Base-by-base conservation (phyloP, 2,329 filamentous ascomycete genomes). In the Bipolaris gigantea region DNA sequence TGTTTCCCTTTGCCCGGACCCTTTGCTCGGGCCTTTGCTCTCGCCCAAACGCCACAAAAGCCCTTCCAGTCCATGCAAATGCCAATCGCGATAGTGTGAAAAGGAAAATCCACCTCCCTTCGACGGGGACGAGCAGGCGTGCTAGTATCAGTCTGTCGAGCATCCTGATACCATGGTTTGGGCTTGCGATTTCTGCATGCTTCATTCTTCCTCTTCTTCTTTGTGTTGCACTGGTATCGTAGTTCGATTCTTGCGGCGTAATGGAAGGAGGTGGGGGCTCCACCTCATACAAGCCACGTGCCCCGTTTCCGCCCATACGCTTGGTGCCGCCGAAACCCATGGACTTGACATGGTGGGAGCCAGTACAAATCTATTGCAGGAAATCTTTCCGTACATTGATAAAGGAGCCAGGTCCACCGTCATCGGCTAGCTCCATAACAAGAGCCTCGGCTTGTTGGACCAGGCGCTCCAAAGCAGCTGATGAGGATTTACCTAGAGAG, bases 391-490 rank as follows among this genome's bases (percentile, higher is more conserved):
- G 56, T 1, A 89, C 81, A 73, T 89, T 93, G 64, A 97, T 83
- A 72, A 97, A 92, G 27, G 91, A 88, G 34, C 89, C 92, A 10
- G 89, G 82, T 30, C 91, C 89, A 53, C 92, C 92, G 36, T 90
- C 87, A 66, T 89, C 84, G 42, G 89, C 84, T 13, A 96, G 80
- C 51, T 93, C 89, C 55, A 92, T 88, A n/a, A 97, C 82, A 13
- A 97, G 79, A 1, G 90, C 89, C 60, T 87, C 89, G 0, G 92
- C 95, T 76, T 97, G 92, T 56, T 92, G 89, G 69, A 89, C 92
- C 5, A 97, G 74, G 56, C 86, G 88, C 73, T 97, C 93, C 27
- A 99, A 76, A 1, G 92, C 90, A 2, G 94, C 90, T 4, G 88
- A 86, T 3, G 90, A 92, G 0, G 91, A 93, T 76, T 96, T 95